phyloP scores from a whole-genome alignment of 1,284 basidiomycete genomes.

The Flammula alnicola region DNA sequence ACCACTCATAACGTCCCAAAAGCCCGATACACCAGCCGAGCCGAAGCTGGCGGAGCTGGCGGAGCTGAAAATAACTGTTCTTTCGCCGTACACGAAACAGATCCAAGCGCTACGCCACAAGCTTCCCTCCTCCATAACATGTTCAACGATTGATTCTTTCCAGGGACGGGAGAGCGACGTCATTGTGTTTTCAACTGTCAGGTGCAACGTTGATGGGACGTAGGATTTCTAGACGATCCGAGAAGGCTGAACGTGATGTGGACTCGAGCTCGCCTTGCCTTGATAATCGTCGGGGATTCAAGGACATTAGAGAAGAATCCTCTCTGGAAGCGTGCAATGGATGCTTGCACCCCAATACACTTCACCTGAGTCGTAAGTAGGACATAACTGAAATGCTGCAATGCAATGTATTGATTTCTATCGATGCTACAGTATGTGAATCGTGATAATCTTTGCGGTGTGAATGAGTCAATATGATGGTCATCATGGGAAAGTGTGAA shows the following conservation, averaged over 20 bases:
- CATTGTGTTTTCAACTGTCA: slow-evolving; percentile 73
- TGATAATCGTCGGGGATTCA: slow-evolving; percentile 70
- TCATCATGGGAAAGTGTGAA: too few relatives aligned
- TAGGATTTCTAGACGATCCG: slow-evolving; percentile 75
- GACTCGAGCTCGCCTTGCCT: slow-evolving; percentile 66
- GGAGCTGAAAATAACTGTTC: slow-evolving; percentile 49
- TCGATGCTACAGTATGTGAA: not conserved
- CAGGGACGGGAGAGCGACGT: slow-evolving; percentile 79
- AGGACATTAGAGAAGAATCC: slow-evolving; percentile 53
- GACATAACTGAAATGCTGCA: not conserved
- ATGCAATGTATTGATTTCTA: not conserved
- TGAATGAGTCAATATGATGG: too few relatives aligned
- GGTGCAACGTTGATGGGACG: slow-evolving; percentile 62
- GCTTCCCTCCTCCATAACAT: slow-evolving; percentile 46
- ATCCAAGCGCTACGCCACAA: slow-evolving; percentile 47
- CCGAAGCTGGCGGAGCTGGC: slow-evolving; percentile 11
- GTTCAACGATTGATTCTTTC: slow-evolving; percentile 74
- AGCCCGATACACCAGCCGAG: slow-evolving; percentile 19
- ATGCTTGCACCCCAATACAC: slow-evolving; percentile 38
- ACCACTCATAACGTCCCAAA: slow-evolving; percentile 40
- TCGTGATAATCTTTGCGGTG: too few relatives aligned
- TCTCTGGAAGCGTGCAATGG: slow-evolving; percentile 59
- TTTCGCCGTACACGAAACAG: slow-evolving; percentile 66
- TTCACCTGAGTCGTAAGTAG: not conserved
- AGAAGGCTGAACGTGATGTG: slow-evolving; percentile 76